Conservation (phyloP, 225 moss, liverwort and hornwort genomes). For the Sphagnum tenellum region DNA sequence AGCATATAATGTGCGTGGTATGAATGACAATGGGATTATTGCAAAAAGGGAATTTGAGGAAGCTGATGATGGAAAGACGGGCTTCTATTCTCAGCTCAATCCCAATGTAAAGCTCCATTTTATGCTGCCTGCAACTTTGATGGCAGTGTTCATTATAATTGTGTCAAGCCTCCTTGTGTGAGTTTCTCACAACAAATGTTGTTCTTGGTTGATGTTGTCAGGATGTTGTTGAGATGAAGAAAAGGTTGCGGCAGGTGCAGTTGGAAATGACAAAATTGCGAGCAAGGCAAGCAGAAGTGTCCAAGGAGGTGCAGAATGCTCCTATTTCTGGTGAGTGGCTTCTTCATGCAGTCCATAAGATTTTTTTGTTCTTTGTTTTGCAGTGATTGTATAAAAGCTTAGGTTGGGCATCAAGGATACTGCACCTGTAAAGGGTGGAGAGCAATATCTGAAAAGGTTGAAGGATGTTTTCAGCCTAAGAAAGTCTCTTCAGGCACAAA, state of each 20-base stretch:
- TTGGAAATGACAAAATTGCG: slow-evolving; percentile 97
- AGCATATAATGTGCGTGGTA: too few relatives aligned
- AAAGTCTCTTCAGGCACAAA: too few relatives aligned
- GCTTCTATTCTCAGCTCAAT: slow-evolving; percentile 10
- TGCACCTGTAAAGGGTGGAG: too few relatives aligned
- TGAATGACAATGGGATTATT: slow-evolving; percentile 7
- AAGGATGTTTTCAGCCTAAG: too few relatives aligned
- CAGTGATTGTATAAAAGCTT: too few relatives aligned
- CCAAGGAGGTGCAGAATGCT: slow-evolving; percentile 80
- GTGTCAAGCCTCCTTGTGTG: too few relatives aligned
- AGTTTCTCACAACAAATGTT: too few relatives aligned
- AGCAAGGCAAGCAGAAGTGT: slow-evolving; percentile 91
- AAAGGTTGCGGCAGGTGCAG: slow-evolving; percentile 94
- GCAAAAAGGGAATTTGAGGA: slow-evolving; percentile 13
- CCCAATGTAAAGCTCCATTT: slow-evolving; percentile 18
- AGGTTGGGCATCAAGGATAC: too few relatives aligned
- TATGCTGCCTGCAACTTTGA: too few relatives aligned
- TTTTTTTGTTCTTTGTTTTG: too few relatives aligned
- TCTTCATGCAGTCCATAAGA: not conserved
- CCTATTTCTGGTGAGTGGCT: slow-evolving; percentile 46
- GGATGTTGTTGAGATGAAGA: slow-evolving; percentile 97
- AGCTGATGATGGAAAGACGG: slow-evolving; percentile 14
- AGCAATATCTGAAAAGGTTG: too few relatives aligned
- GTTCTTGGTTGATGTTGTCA: slow-evolving; percentile 9
- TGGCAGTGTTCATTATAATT: too few relatives aligned